Base-by-base conservation (phyloP, 2,329 filamentous ascomycete species). In the Beauveria australis region DNA sequence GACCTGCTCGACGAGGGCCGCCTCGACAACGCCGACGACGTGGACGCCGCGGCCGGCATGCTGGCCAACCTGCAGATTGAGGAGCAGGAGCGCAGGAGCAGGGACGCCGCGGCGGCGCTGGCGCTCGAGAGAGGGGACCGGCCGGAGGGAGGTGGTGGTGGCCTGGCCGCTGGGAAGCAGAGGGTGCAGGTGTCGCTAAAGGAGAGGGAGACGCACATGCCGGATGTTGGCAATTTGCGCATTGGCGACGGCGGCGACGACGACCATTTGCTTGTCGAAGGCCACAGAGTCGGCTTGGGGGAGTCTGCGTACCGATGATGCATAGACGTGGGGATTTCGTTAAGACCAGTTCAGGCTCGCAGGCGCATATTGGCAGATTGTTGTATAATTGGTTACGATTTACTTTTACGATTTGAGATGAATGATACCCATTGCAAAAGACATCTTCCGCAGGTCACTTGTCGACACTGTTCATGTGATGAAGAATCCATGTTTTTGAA, bases 1-100 rank as follows among this genome's bases (percentile, higher is more conserved):
- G 80, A 88, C 41, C 69, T 91, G 41, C 72, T 88, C 1, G 85
- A 91, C 59, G 91, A 95, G 71, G 82, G 83, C 53, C 80, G 79
- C 67, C 74, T 78, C 12, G 41, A 58, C 51, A 30, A 30, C 7
- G 28, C 28, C 28, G 37, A 3, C 49, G 76, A 81, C 64, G 77
- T 69, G 8, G 72, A 76, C 28, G 53, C 68, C 62, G 62, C 72
- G 65, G 72, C 74, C 70, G 68, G 10, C 71, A 77, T 37, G 58
- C 64, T 79, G 24, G 74, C 72, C 1, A 71, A 74, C 30, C 63
- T 82, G 48, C 76, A 76, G 65, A 68, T 83, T 7, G 73, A 78
- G 44, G 75, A 78, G 44, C 72, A 78, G 61, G 72, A 73, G 22
- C 74, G 74, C 37, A 70, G 71, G 16, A 72, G 73, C 2, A 67